phyloP scores from a whole-genome alignment of 495 filamentous ascomycete species.

The Penicillium antarcticum region DNA sequence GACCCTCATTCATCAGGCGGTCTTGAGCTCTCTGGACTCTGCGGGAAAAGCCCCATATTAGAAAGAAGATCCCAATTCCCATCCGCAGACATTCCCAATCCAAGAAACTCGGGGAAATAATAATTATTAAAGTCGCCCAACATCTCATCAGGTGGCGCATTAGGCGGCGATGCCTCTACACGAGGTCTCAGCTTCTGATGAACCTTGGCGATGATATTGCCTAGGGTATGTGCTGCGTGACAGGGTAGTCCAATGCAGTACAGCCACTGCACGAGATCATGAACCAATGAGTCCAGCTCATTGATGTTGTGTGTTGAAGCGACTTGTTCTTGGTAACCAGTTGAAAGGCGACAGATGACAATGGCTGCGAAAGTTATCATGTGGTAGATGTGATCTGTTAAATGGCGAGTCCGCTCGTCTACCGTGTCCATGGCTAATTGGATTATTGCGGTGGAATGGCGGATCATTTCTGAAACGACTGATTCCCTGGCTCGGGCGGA shows the following conservation, averaged over 20 bases:
- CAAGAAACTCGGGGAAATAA: constrained; percentile 31
- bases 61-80: constrained; percentile 27
- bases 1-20: neutral
- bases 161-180: constrained; percentile 7
- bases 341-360: constrained; percentile 36
- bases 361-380: constrained; percentile 47
- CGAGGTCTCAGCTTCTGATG: constrained; percentile 20
- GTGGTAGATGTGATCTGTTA: constrained; percentile 49
- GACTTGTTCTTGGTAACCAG: constrained; percentile 34
- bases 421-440: constrained; percentile 45
- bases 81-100: constrained; percentile 20
- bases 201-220: constrained; percentile 32
- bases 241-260: constrained; percentile 42
- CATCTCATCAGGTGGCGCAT: constrained; percentile 8
- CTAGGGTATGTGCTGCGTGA: constrained; percentile 43
- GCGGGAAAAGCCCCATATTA: constrained; percentile 22
- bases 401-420: constrained; percentile 42
- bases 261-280: constrained; percentile 38
- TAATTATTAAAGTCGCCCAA: constrained; percentile 21
- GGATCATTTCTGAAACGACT: constrained; percentile 40
- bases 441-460: constrained; percentile 38
- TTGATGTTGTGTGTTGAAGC: constrained; percentile 20
- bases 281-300: constrained; percentile 31
- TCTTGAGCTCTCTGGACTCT: constrained; percentile 5
- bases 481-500: constrained; percentile 34